Base-by-base conservation (phyloP, 2,329 filamentous ascomycete genomes). In the Chrysoporthe cubensis region DNA sequence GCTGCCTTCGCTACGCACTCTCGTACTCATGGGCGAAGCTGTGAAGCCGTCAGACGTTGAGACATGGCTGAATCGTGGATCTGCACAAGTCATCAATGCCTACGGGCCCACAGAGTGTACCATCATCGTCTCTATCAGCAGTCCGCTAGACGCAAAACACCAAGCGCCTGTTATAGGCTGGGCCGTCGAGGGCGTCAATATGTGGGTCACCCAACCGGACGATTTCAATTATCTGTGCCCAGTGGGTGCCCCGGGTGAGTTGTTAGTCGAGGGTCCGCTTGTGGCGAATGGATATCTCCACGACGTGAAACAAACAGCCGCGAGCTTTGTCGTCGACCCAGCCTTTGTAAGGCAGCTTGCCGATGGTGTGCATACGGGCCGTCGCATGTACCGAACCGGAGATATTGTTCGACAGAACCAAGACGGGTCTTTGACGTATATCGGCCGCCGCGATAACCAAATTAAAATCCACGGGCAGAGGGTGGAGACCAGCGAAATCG, bases 351-450 rank as follows among this genome's bases (percentile, higher is more conserved):
- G n/a, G 44, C 44, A 48, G 18, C 18, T 48, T 8, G 18, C 16
- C 18, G 16, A 48, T 21, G 44, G 16, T n/a, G 44, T 7, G 18
- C 4, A 48, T 5, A 48, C 46, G 84, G 84, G 21, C 14, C 50
- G 50, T 13, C 50, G 50, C 9, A 26, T 62, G 42, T 62, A 62
- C 43, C 32, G 32, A 4, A 62, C 59, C 13, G 59, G 59, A 46
- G 59, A 62, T 32, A 44, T 48, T 9, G 59, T 62, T 26, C 43
- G 59, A 21, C 59, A 62, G 43, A 77, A 86, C 40, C 85, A 84
- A 70, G 86, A 88, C 70, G 78, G 77, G 0, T 85, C 88, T 72
- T 79, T 88, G 50, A 88, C 88, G 71, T 75, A 88, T 11, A 79
- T 80, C 21, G 87, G 88, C 56, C 87, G 81, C 65, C 75, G 85